Evolutionary conservation across 2,329 filamentous ascomycete species (phyloP).

Genomic region (Sarocladium strictum): DNA sequence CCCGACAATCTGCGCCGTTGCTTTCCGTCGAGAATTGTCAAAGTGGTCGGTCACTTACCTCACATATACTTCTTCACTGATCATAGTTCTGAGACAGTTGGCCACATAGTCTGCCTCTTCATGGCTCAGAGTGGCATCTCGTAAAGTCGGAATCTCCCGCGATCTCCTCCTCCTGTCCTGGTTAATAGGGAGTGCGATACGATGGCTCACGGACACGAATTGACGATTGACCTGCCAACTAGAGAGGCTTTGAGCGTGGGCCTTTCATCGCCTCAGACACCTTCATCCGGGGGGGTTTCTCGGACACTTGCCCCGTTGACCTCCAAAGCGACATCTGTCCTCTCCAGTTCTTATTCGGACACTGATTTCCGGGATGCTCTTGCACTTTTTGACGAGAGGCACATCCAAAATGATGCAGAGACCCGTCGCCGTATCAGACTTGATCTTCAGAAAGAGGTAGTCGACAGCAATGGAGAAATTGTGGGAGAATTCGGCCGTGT

Average conservation of each 20-base stretch:
- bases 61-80: no score
- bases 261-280: conserved; percentile 75
- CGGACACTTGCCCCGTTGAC: conserved; percentile 58
- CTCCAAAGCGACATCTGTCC: conserved; percentile 74
- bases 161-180: not conserved
- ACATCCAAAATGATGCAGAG: conserved; percentile 67
- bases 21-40: no score
- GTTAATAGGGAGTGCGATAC: not conserved
- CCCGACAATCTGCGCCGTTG: no score
- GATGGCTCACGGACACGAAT: not conserved
- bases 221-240: not conserved
- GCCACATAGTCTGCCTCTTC: no score
- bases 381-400: conserved; percentile 66
- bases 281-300: conserved; percentile 54
- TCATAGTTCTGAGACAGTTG: no score
- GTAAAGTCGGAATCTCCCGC: not conserved
- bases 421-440: conserved; percentile 73
- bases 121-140: not conserved
- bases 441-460: conserved; percentile 85
- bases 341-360: conserved; percentile 90
- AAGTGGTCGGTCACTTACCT: no score
- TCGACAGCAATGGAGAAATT: conserved; percentile 85
- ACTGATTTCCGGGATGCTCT: conserved; percentile 85
- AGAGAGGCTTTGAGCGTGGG: conserved; percentile 20
- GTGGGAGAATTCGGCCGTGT: conserved; percentile 84